phyloP scores from a whole-genome alignment of 495 filamentous ascomycete species.

The Penicillium argentinense region DNA sequence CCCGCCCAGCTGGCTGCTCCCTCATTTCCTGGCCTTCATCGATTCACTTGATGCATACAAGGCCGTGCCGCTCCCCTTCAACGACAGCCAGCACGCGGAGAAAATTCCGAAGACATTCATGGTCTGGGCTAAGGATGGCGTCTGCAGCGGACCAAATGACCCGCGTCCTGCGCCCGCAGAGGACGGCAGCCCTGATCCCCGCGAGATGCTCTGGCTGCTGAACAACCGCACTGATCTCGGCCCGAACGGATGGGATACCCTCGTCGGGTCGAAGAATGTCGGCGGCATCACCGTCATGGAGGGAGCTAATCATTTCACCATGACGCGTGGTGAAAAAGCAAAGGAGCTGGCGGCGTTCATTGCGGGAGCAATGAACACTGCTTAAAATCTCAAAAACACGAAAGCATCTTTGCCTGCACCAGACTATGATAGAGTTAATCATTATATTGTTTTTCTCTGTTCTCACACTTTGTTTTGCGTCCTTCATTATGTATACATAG shows the following conservation, averaged over 20 bases:
- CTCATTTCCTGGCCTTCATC: constrained; percentile 79
- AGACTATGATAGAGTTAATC: not conserved
- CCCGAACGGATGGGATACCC: constrained; percentile 77
- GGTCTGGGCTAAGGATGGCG: constrained; percentile 81
- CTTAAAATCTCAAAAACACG: constrained; percentile 9
- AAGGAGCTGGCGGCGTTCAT: constrained; percentile 40
- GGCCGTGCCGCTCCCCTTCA: constrained; percentile 40
- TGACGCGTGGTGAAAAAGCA: constrained; percentile 38
- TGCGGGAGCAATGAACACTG: constrained; percentile 20
- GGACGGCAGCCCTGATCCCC: constrained; percentile 51
- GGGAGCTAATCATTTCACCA: constrained; percentile 44
- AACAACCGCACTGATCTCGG: constrained; percentile 78
- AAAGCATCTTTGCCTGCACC: not conserved
- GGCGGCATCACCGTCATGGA: constrained; percentile 53
- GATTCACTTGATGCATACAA: constrained; percentile 73
- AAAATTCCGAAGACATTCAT: constrained; percentile 60
- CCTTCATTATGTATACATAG: not conserved
- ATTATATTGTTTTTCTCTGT: not conserved
- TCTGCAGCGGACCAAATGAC: constrained; percentile 68
- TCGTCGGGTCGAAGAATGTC: constrained; percentile 65
- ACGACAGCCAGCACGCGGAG: constrained; percentile 40
- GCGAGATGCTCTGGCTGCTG: constrained; percentile 73
- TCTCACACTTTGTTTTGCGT: constrained; percentile 1
- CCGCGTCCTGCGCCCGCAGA: constrained; percentile 68
- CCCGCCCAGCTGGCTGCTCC: constrained; percentile 75